Percentiles rank a stretch among this genome's conserved stretches.
Evolutionary conservation across 2,329 filamentous ascomycete species (phyloP).

Genomic region (Talaromyces atroroseus): DNA sequence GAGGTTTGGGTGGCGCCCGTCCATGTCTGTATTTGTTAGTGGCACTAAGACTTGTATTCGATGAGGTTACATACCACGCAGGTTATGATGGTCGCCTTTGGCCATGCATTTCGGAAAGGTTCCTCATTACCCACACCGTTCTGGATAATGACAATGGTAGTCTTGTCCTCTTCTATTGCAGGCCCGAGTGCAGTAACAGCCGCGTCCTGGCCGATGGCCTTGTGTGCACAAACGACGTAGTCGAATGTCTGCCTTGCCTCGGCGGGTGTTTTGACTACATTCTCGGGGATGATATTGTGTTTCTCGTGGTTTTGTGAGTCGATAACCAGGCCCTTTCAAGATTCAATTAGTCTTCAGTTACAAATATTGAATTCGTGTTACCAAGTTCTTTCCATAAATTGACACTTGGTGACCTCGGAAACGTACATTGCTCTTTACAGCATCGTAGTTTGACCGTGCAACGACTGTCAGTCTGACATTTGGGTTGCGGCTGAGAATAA

Average conservation of each 20-base stretch:
- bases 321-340: slow-evolving; percentile 36
- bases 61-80: slow-evolving; percentile 37
- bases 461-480: slow-evolving; percentile 40
- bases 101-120: slow-evolving; percentile 30
- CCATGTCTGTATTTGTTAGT: slow-evolving; percentile 38
- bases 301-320: slow-evolving; percentile 39
- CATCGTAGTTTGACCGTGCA: slow-evolving; percentile 44
- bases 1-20: slow-evolving; percentile 48
- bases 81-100: slow-evolving; percentile 29
- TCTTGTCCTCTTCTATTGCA: slow-evolving; percentile 30
- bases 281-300: slow-evolving; percentile 24
- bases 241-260: slow-evolving; percentile 28
- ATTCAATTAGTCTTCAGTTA: too few relatives aligned
- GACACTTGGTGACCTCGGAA: background rate
- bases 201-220: slow-evolving; percentile 37
- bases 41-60: background rate
- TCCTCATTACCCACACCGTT: slow-evolving; percentile 41
- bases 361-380: too few relatives aligned
- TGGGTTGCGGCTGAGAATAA: slow-evolving; percentile 43
- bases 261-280: slow-evolving; percentile 36
- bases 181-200: slow-evolving; percentile 32
- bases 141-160: slow-evolving; percentile 37
- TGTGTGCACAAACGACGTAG: slow-evolving; percentile 37
- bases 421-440: slow-evolving; percentile 35
- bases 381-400: too few relatives aligned